Base-by-base conservation (phyloP, 805 yeast species). In the Starmerella riodocensis region DNA sequence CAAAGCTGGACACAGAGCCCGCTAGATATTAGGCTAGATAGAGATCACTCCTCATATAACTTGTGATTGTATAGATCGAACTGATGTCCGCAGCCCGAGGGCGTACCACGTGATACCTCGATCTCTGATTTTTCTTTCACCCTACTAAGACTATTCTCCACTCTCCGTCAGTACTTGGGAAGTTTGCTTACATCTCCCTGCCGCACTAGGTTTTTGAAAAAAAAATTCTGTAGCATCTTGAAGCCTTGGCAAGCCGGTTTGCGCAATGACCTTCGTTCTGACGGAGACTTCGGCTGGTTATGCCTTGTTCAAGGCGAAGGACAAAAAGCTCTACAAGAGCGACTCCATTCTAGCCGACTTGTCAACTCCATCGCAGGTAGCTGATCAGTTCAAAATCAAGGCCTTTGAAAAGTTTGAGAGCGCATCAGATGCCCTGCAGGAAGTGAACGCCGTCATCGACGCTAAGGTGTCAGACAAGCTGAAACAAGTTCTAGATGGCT, bases 281-380 rank as follows among this genome's bases (percentile, higher is more conserved):
- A 81, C 97, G 46, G 98, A 91, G 70, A 91, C 98, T 50, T 82
- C 98, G 49, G 98, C 98, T 38, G 98, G 98, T 59, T 91, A 91
- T 63, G 98, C 98, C 59, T 73, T 91, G 59, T 74, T 91, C 61
- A 91, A 91, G 69, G 94, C 96, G 42, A 78, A 94, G 49, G 97
- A 91, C 71, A 91, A 91, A 71, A 88, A 88, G 71, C 78, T 91
- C 56, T 78, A 88, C 73, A 88, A 86, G 68, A 76, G 91, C 20
- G 62, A 79, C 40, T 60, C 75, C 43, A 66, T 86, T 52, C 64
- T 81, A 50, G 71, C 77, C 48, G 94, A 85, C 60, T 70, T 86
- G 56, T 70, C 81, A 63, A 63, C 82, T 36, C 75, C 93, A 35
- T 93, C 79, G 49, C 80, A 82, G 62, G 94, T 86, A 45, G 71